A percentile compares a stretch with the other conserved stretches of the same genome.
phyloP scores from a whole-genome alignment of 1,139 yeast species.

The Arxiozyma heterogenica region DNA sequence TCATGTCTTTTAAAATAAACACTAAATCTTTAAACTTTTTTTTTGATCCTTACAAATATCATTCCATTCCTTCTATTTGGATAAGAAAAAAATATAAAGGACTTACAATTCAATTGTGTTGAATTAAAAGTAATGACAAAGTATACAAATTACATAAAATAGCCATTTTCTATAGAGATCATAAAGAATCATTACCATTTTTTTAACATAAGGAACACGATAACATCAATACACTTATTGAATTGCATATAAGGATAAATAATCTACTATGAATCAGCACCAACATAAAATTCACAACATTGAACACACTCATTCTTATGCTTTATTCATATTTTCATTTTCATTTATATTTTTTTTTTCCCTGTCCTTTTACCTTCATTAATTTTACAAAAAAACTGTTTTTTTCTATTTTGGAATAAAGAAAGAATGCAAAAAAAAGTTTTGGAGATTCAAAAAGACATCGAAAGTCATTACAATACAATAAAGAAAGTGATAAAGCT shows the following conservation, averaged over 20 bases:
- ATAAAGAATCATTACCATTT: constrained; percentile 15
- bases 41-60: constrained; percentile 44
- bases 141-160: constrained; percentile 9
- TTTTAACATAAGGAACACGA: not conserved
- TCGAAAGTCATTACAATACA: no score
- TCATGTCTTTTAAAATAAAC: constrained; percentile 44
- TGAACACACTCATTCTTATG: no score
- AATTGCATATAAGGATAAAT: not conserved
- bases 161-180: constrained; percentile 11
- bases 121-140: constrained; percentile 16
- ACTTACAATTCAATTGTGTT: constrained; percentile 11
- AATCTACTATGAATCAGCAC: not conserved
- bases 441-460: no score
- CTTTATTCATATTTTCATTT: no score
- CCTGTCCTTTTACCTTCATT: no score
- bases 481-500: no score
- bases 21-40: constrained; percentile 49
- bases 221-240: no score
- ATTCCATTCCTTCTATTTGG: constrained; percentile 48
- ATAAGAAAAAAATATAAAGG: constrained; percentile 15
- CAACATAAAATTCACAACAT: not conserved
- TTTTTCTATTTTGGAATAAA: no score
- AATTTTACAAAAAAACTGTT: no score
- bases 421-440: no score
- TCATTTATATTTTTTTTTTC: no score